Conservation (phyloP, 177 flowering plant species). For the Vitis hybrid region DNA sequence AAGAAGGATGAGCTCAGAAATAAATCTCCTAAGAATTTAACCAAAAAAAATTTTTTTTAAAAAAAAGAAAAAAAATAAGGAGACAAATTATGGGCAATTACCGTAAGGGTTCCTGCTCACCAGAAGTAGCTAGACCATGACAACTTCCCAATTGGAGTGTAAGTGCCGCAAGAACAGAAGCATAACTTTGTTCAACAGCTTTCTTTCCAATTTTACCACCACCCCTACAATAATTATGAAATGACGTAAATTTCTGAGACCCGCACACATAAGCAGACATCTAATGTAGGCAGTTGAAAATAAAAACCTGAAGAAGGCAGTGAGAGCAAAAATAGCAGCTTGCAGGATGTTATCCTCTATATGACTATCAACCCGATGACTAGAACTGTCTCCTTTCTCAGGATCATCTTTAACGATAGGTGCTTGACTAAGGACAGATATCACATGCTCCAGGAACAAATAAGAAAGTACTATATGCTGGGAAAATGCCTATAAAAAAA, state of each 20-base stretch:
- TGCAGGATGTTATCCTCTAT: constrained; percentile 56
- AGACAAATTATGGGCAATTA: constrained; percentile 17
- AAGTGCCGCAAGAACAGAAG: constrained; percentile 75
- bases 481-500: constrained; percentile 73
- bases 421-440: constrained; percentile 55
- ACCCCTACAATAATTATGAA: constrained; percentile 53
- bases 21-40: not conserved
- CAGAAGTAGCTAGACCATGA: constrained; percentile 64
- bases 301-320: constrained; percentile 85
- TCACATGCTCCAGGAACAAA: constrained; percentile 77
- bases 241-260: constrained; percentile 3
- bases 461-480: constrained; percentile 80
- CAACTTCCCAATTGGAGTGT: constrained; percentile 82
- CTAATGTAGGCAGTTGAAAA: constrained; percentile 7
- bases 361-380: constrained; percentile 28
- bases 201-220: constrained; percentile 92
- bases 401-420: constrained; percentile 46
- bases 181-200: constrained; percentile 83
- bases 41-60: not conserved
- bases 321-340: constrained; percentile 81
- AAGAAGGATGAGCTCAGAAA: constrained; percentile 4
- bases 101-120: constrained; percentile 80
- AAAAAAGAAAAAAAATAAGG: not conserved
- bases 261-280: constrained; percentile 1
- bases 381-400: constrained; percentile 47